A percentile compares a stretch with the other conserved stretches of the same genome.
Evolutionary conservation across 345 rosid genomes (phyloP).

Genomic region (Boechera divaricarpa): DNA sequence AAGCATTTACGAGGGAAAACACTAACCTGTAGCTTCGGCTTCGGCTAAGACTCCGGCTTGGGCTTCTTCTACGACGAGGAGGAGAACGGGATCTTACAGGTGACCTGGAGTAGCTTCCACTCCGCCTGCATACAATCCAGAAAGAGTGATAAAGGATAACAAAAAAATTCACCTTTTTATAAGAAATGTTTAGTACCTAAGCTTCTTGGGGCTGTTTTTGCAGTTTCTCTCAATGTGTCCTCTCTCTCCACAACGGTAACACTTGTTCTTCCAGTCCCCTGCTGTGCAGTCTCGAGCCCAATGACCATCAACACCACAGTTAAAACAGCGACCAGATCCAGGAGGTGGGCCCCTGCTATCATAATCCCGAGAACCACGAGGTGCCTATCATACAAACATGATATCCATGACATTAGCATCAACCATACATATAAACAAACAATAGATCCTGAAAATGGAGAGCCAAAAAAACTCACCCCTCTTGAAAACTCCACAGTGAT

Average conservation of each 20-base stretch:
- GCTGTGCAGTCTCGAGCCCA: slow-evolving; percentile 99
- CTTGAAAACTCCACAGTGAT: slow-evolving; percentile 89
- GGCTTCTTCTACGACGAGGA: slow-evolving; percentile 82
- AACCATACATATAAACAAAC: background rate
- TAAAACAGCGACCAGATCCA: slow-evolving; percentile 91
- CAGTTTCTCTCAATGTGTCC: slow-evolving; percentile 95
- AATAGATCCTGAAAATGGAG: background rate
- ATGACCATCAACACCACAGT: slow-evolving; percentile 95
- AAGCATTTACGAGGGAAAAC: background rate
- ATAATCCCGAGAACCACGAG: slow-evolving; percentile 75
- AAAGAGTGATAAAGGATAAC: background rate
- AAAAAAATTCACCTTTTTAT: background rate
- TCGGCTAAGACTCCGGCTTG: slow-evolving; percentile 76
- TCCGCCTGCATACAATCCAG: slow-evolving; percentile 47
- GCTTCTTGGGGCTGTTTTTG: slow-evolving; percentile 78
- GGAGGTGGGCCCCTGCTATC: slow-evolving; percentile 93
- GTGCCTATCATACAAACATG: slow-evolving; percentile 54
- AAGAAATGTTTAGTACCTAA: slow-evolving; percentile 28
- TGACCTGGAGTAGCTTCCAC: slow-evolving; percentile 74
- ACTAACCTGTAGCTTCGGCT: slow-evolving; percentile 77
- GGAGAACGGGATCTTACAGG: slow-evolving; percentile 64
- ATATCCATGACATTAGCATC: background rate
- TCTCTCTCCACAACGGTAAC: slow-evolving; percentile 94
- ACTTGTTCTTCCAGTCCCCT: slow-evolving; percentile 97
- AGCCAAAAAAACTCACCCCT: slow-evolving; percentile 59